phyloP scores from a whole-genome alignment of 148 eudicot genomes.

The Heliosperma pusillum region DNA sequence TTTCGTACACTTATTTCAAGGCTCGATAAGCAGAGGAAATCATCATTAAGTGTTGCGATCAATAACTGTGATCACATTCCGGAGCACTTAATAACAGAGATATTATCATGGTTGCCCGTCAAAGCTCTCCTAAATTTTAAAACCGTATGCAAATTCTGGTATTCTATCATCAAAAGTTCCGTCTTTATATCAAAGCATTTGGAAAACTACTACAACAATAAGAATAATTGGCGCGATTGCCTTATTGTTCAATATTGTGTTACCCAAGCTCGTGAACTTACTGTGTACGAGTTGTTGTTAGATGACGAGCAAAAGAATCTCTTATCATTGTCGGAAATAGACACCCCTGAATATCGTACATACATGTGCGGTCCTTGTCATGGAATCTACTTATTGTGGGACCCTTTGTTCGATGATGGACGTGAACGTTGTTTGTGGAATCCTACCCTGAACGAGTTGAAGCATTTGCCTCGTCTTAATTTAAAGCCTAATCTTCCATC shows the following conservation, averaged over 20 bases:
- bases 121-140: background rate
- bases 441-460: background rate
- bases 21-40: background rate
- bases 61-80: background rate
- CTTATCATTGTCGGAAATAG: background rate
- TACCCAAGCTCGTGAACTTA: background rate
- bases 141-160: conserved; percentile 16
- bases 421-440: conserved; percentile 45
- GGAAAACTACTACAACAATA: conserved; percentile 7
- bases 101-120: background rate
- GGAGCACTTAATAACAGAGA: background rate
- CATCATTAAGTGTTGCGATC: background rate
- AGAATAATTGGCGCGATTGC: background rate
- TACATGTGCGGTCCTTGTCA: conserved; percentile 6
- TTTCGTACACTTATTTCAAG: no score
- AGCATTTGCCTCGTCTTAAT: background rate
- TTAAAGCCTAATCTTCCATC: background rate
- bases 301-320: background rate
- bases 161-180: background rate
- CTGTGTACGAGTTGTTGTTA: background rate
- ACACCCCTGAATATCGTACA: background rate
- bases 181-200: background rate
- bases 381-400: conserved; percentile 1
- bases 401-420: no score
- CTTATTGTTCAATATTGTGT: background rate